These are phyloP conservation scores for Tulasnella sp. DNA, from an alignment of 768 basidiomycete species.

Conservation along the genomic window DNA sequence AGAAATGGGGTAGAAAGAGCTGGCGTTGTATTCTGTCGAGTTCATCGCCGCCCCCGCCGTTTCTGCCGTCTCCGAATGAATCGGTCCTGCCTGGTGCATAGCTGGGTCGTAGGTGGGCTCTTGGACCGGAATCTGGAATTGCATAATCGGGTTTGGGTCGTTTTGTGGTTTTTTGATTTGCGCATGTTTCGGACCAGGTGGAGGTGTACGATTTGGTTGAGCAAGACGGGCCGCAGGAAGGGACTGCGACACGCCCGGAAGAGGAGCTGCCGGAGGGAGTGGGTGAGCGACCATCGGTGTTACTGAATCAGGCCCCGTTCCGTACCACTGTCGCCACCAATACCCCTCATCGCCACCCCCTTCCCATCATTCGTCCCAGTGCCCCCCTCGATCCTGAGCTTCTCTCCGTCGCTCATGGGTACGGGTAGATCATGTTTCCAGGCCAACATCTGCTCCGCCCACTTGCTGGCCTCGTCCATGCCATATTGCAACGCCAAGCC, in stretches of 20 bases:
- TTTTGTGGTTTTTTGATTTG: background rate
- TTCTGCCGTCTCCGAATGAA: background rate
- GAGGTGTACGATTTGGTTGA: background rate
- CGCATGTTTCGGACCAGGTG: background rate
- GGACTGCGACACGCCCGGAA: too few species aligned
- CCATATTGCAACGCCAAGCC: constrained; percentile 9
- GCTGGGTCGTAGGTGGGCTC: background rate
- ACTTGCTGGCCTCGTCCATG: background rate
- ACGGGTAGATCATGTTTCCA: background rate
- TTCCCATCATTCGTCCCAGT: background rate
- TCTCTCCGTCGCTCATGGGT: background rate
- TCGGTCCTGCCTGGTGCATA: background rate
- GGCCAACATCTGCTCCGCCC: constrained; percentile 5
- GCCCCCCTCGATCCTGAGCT: background rate
- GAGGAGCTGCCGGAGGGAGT: background rate
- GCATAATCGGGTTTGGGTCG: background rate
- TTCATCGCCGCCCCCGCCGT: background rate
- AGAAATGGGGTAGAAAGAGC: background rate
- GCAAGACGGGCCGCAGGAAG: background rate
- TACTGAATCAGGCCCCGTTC: background rate
- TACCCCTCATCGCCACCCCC: background rate
- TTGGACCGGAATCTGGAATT: background rate
- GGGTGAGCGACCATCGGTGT: background rate
- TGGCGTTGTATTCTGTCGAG: background rate
- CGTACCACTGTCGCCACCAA: background rate